phyloP scores from a whole-genome alignment of 2,329 filamentous ascomycete species.

The Fusarium drepaniforme region DNA sequence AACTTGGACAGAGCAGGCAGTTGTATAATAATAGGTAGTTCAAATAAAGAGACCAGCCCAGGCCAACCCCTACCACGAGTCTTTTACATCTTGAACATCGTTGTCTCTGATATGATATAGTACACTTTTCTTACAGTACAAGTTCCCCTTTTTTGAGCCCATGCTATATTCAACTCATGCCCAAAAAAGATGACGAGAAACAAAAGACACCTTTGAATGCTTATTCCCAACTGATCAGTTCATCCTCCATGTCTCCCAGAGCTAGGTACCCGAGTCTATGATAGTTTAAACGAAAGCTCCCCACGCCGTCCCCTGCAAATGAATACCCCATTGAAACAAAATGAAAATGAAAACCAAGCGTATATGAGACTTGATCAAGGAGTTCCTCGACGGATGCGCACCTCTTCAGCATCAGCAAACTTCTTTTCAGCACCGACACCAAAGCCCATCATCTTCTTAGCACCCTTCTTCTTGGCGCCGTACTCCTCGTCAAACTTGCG shows the following conservation, averaged over 20 bases:
- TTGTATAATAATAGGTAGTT: not conserved
- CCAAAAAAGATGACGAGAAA: not conserved
- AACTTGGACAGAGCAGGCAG: not conserved
- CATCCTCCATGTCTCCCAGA: conserved; percentile 13
- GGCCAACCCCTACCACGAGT: not conserved
- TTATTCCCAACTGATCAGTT: conserved; percentile 10
- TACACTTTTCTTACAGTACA: conserved; percentile 35
- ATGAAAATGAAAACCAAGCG: not conserved
- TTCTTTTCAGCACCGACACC: conserved; percentile 57
- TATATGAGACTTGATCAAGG: conserved; percentile 15
- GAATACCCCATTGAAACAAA: conserved; percentile 1
- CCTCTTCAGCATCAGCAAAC: conserved; percentile 56
- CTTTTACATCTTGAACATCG: not conserved
- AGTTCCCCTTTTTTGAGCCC: not conserved
- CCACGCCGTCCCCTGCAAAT: conserved; percentile 14
- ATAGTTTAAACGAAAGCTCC: conserved; percentile 11
- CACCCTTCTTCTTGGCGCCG: conserved; percentile 81
- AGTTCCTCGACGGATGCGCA: conserved; percentile 53
- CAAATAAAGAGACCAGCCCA: not conserved
- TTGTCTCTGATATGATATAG: conserved; percentile 28
- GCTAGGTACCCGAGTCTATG: conserved; percentile 32
- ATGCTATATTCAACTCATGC: conserved; percentile 12
- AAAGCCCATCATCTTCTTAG: conserved; percentile 71
- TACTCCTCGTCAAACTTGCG: conserved; percentile 97
- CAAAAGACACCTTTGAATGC: not conserved